Base-by-base conservation (phyloP, 805 yeast species). In the Hanseniaspora lindneri region DNA sequence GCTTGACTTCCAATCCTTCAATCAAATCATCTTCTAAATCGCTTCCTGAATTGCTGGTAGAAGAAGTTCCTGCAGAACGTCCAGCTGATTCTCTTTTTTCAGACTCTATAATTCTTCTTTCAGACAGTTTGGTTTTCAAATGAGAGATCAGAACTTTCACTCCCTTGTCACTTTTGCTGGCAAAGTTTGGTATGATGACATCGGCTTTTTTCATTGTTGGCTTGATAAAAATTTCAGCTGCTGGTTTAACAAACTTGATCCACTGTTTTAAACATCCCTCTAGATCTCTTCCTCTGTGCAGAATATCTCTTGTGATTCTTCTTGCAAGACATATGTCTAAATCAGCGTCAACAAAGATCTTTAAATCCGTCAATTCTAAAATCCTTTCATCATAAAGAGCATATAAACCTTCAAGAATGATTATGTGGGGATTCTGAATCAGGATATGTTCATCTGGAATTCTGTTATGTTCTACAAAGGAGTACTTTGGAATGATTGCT, bases 351-450 rank as follows among this genome's bases (percentile, higher is more conserved):
- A 92, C 96, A 61, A 78, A 92, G 17, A 89, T 76, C 63, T 83
- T 89, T 51, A 86, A 70, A 58, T 89, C 94, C 81, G 88, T 82
- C 58, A 87, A 58, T 11, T 75, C 80, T 47, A 81, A 64, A 16
- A 92, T 64, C 36, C 87, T 72, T 41, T 72, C 70, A 60, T 82
- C 86, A 53, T 80, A 77, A 39, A 92, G 64, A 0, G 95, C 86
- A 60, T 83, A 85, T 3, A 92, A 78, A 1, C 98, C 98, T 63
- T 92, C 98, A 33, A 92, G 67, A 5, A 92, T 81, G 47, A 92
- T 83, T 19, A 92, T 94, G 60, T 87, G 87, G 14, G 96, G 96
- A 1, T 96, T 97, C 58, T 87, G 88, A 17, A 92, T 77, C 3
- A 88, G 79, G 42, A 80, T 68, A n/a, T 71, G 70, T 58, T 80